Conservation (phyloP, 2,329 filamentous ascomycete species). For the Verticillium klebahnii region DNA sequence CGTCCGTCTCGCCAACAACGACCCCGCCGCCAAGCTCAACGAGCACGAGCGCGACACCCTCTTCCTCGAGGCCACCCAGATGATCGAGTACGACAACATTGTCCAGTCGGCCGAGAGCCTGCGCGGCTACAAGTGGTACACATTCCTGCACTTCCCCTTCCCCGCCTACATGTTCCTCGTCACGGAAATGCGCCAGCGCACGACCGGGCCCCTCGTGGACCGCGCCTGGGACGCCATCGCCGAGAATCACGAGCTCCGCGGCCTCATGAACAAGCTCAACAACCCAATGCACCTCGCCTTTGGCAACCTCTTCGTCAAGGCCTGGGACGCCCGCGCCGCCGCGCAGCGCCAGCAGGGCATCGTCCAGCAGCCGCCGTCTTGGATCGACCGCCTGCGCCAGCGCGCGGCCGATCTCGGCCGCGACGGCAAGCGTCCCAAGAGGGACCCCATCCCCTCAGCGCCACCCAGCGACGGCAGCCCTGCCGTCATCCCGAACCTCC, state of each 20-base stretch:
- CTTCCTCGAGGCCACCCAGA: conserved; percentile 50
- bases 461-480: not conserved
- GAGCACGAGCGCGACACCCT: conserved; percentile 45
- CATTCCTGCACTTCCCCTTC: conserved; percentile 54
- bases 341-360: conserved; percentile 41
- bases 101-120: conserved; percentile 47
- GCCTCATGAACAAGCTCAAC: conserved; percentile 42
- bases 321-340: conserved; percentile 54
- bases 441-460: conserved; percentile 2
- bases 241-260: conserved; percentile 48
- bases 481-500: not conserved
- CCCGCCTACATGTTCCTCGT: conserved; percentile 58
- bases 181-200: conserved; percentile 48
- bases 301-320: conserved; percentile 53
- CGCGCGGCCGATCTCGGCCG: conserved; percentile 27
- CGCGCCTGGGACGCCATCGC: conserved; percentile 54
- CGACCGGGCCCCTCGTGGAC: conserved; percentile 51
- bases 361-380: conserved; percentile 35
- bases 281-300: conserved; percentile 56
- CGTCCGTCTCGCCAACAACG: conserved; percentile 39
- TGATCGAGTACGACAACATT: conserved; percentile 56
- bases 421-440: conserved; percentile 15
- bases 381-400: conserved; percentile 44
- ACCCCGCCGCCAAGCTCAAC: conserved; percentile 29
- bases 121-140: conserved; percentile 54